Evolutionary conservation across 768 basidiomycete species (phyloP), one percentile per base, ranked within the genome.

Genomic region (Kwoniella botswanensis): DNA sequence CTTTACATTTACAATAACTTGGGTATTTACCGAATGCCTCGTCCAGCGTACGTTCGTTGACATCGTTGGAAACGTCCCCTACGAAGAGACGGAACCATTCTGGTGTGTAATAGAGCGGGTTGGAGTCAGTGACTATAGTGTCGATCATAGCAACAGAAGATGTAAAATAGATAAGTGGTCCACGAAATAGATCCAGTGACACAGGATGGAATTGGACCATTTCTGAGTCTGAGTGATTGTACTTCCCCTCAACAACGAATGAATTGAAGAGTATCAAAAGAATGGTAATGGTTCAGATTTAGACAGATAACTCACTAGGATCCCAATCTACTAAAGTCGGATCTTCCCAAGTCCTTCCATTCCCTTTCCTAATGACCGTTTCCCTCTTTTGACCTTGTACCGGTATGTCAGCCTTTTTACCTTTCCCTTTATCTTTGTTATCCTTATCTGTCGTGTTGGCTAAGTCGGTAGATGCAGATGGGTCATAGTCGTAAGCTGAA

Each of bases 41-140:
- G 60, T 93, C 86, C 18, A 98, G 88, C 18, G 96, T 92, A 75
- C 97, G 93, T 79, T 98, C 97, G 61, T 93, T 94, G 53, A 98
- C 94, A 84, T 98, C 97, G 81, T 98, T 98, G 78, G 94, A 96
- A 44, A 98, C 88, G 84, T 99, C 96, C 53, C 97, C 97, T 22
- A 98, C 94, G 79, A 99, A 99, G 53, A 99, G 85, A 35, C 97
- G 89, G 86, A 96, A 99, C 95, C 95, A 98, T 15, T 93, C 94
- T 96, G 67, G 4, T 68, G 3, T 46, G 44, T 4, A 2, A 7
- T 67, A 54, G 53, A 56, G 60, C 69, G 29, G 65, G 55, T 54
- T 24, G 15, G n/a, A 13, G 24, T 24, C 29, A 46, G 18, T 46
- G 44, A 3, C 44, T 12, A 29, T 56, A 13, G 55, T 56, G 3